Evolutionary conservation across 1,284 basidiomycete species (phyloP), one percentile per base, ranked within the genome.

Genomic region (Sanguinoderma infundibulare): DNA sequence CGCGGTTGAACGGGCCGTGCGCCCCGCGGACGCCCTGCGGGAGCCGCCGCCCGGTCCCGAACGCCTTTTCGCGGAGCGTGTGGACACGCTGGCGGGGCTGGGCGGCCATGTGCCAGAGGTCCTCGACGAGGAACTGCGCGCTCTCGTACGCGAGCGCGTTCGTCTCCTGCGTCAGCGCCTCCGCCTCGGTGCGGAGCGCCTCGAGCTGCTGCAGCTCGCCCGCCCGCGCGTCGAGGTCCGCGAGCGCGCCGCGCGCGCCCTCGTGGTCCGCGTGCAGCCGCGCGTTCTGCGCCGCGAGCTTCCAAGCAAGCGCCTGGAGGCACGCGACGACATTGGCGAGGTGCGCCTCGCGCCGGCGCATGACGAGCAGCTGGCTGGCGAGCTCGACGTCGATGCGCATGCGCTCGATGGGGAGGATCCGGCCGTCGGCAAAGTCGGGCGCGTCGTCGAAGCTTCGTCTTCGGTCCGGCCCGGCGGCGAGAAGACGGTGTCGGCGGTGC

Each of bases 361-460:
- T 86, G 63, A 89, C 81, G 30, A 92, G 77, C 51, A 89, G 72
- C 70, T 92, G 87, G 2, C 87, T 89, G 68, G 86, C 87, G n/a
- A 92, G 78, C 66, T 89, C 90, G 38, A 92, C 90, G 68, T 92
- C 91, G 50, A 90, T 85, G 54, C 82, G 82, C 88, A 92, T 88
- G 67, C 82, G 79, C 53, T 91, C 87, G 14, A 81, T 63, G 5
- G 81, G 79, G 30, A 91, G 72, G 9, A 87, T 75, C 28, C 77
- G 77, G 53, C 80, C 71, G 46, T 75, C 75, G 42, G 73, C 75
- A 63, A 85, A 76, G 17, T 81, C 80, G 24, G 74, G 68, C 1
- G 84, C 69, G 72, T 87, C 86, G 63, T 88, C 85, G 66, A 87
- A 89, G 66, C 87, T 90, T 52, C 87, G 78, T 42, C 89, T 81